Base-by-base conservation (phyloP, 805 yeast genomes). In the Sungouiozyma intestinalis region DNA sequence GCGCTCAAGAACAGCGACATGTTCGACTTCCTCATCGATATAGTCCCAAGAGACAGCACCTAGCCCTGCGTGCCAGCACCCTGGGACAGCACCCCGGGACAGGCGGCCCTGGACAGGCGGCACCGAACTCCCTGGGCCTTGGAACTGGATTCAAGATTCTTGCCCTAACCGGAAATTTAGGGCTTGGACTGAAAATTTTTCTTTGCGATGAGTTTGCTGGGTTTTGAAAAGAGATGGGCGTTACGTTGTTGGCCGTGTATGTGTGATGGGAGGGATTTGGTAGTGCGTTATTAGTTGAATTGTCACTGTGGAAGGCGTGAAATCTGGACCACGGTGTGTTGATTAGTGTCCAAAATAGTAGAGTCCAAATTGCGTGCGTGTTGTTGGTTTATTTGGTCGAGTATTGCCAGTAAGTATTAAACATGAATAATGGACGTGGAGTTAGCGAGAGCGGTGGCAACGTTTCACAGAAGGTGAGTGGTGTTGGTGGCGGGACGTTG, bases 11-110 rank as follows among this genome's bases (percentile, higher is more conserved):
- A 86, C 59, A 77, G 88, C 33, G 98, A 92, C 60, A 90, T 92
- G 95, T 94, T 90, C 69, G 99, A 92, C 58, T 92, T 92, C 58
- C 66, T 92, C 43, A 92, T 92, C 51, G 99, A 92, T 59, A 86
- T 92, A 21, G 97, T 90, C 3, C 97, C 98, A 4, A 69, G 97
- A 44, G 94, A 84, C 29, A 24, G 11, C 11, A 11, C 29, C 11
- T 24, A 11, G 11, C 6, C 29, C 29, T 6, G n/a, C n/a, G n/a
- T n/a, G n/a, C n/a, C n/a, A n/a, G n/a, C n/a, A n/a, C n/a, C n/a
- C n/a, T n/a, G n/a, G n/a, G n/a, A n/a, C n/a, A n/a, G n/a, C n/a
- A n/a, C n/a, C n/a, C n/a, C n/a, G n/a, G n/a, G n/a, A n/a, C n/a
- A n/a, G n/a, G n/a, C n/a, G n/a, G n/a, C n/a, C n/a, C n/a, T n/a